Base-by-base conservation (phyloP, 2,329 filamentous ascomycete genomes). In the Fusarium transvaalense region DNA sequence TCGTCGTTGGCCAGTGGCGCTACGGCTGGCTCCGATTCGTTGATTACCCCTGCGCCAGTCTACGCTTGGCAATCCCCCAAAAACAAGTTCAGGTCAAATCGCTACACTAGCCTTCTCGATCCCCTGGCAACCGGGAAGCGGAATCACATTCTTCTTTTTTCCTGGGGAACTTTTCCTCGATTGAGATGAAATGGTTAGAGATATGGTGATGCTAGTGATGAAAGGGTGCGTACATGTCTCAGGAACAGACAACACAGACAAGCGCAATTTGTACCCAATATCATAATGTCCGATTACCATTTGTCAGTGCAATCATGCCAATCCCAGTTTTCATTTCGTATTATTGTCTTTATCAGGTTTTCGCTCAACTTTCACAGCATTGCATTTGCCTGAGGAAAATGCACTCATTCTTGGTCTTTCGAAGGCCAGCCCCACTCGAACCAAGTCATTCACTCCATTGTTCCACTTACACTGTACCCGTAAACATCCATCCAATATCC, bases 1-100 rank as follows among this genome's bases (percentile, higher is more conserved):
- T 67, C 55, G 56, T 73, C 37, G 64, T 72, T 58, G 69, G 61
- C 57, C 57, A 60, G 64, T 58, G 63, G 54, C n/a, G 35, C 46
- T 15, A 56, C 32, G 42, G 34, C 51, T 50, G 21, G 21, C 48
- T 59, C 67, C 60, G 67, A 74, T 74, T 74, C 59, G 72, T 4
- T 56, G 66, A 50, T 56, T 27, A 59, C 27, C 62, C 66, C 57
- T 52, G 68, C 47, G 60, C 52, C 42, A 51, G 55, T 53, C 61
- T 52, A 59, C 50, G 55, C 62, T 56, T 68, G 54, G 51, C 60
- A 45, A 51, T 29, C 47, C 56, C 56, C 34, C 50, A 38, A 61
- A 69, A 56, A 51, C 66, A 55, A 66, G 62, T 43, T 61, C 46
- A 52, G 42, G 31, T 54, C 46, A 38, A 50, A n/a, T 50, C 23